Evolutionary conservation across 2,329 filamentous ascomycete genomes (phyloP), one percentile per base, ranked within the genome.

Genomic region (Niveomyces coronatus): DNA sequence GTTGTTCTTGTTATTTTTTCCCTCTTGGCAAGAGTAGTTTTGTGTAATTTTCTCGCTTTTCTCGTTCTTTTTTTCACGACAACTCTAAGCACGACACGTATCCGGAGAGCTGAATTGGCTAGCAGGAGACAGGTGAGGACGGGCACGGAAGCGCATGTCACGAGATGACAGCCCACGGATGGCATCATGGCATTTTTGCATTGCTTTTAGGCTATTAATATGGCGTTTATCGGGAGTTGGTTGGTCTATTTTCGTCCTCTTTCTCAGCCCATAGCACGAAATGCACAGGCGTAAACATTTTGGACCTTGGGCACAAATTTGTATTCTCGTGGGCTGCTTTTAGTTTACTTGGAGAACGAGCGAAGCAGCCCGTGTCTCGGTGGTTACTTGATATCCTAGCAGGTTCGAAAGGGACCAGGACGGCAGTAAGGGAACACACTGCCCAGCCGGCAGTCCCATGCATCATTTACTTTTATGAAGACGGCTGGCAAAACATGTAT

Each of bases 181-280:
- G 38, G 31, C 38, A 40, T 40, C 31, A 40, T 35, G 31, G 31
- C 38, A 40, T 31, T 26, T 40, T 39, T 40, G 27, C 38, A 40
- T 40, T 30, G 38, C 31, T 9, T 28, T 20, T 32, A 29, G 29
- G 11, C 20, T 17, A 24, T 35, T 35, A 31, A 17, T 28, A 20
- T 14, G 38, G 38, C 32, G 32, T 35, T 40, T 11, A 13, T 24
- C 30, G 32, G 37, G 20, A 31, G n/a, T n/a, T n/a, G n/a, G n/a
- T n/a, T n/a, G n/a, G n/a, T n/a, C n/a, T n/a, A n/a, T n/a, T n/a
- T 35, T n/a, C n/a, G 11, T 33, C 31, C 24, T 35, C 14, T 26
- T 39, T 35, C 33, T 31, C 33, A 32, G 22, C 10, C 20, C 19
- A 23, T 23, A 27, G 29, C 15, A 39, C 20, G 22, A 16, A 10